phyloP scores from a whole-genome alignment of 2,329 filamentous ascomycete species.

The Byssothecium circinans region DNA sequence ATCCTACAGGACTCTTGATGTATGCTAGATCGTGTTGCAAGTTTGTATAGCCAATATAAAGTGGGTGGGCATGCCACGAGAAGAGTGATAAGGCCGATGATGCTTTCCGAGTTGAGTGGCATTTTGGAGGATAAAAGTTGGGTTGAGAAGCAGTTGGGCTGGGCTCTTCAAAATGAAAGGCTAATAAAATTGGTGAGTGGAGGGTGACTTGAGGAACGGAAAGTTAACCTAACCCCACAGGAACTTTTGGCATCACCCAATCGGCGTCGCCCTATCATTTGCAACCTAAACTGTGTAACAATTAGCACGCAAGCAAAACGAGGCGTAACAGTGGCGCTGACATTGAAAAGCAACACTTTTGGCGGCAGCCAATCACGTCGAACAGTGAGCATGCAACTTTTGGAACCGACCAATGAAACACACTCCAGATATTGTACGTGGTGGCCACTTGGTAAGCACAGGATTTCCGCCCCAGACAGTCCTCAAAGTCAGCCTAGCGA shows the following conservation, averaged over 20 bases:
- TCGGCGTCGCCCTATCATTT: no score
- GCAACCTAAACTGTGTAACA: no score
- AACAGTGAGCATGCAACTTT: neutral
- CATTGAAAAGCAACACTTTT: neutral
- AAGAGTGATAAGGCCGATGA: neutral
- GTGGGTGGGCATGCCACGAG: neutral
- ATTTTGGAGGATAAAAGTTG: neutral
- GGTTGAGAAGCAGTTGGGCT: neutral
- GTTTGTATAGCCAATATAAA: neutral
- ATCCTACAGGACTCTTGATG: neutral
- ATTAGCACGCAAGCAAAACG: no score
- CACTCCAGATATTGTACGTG: neutral
- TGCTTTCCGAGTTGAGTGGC: slow-evolving; percentile 2
- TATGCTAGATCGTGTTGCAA: neutral
- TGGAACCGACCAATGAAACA: neutral
- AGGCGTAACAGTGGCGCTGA: no score
- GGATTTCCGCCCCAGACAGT: no score
- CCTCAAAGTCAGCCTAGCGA: no score
- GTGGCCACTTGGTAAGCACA: neutral
- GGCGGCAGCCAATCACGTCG: neutral
- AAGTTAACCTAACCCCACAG: no score
- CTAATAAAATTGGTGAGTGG: no score
- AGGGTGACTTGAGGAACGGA: no score
- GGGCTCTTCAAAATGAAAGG: neutral
- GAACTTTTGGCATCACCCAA: no score